phyloP scores from a whole-genome alignment of 768 basidiomycete genomes.

The Clitopilus passeckerianus region DNA sequence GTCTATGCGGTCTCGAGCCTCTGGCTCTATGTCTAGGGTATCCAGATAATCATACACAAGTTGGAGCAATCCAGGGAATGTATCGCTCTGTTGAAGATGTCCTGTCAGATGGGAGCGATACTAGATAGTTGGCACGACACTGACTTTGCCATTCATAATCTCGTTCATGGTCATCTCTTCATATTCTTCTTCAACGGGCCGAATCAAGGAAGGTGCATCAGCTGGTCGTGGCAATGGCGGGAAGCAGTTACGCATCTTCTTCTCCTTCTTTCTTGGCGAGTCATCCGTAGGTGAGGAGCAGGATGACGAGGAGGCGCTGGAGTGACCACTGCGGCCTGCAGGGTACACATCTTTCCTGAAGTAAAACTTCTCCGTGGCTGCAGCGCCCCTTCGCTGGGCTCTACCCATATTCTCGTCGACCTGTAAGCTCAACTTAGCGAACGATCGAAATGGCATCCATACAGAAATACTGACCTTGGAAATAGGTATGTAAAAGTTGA shows the following conservation, averaged over 20 bases:
- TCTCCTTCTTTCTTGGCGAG: slow-evolving; percentile 45
- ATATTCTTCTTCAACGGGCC: slow-evolving; percentile 74
- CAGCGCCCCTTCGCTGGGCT: slow-evolving; percentile 83
- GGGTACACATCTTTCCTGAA: slow-evolving; percentile 88
- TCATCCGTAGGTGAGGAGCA: slow-evolving; percentile 31
- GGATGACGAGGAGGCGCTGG: slow-evolving; percentile 45
- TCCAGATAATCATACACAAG: slow-evolving; percentile 83
- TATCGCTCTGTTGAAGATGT: slow-evolving; percentile 38
- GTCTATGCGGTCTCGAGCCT: slow-evolving; percentile 56
- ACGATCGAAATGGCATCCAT: not conserved
- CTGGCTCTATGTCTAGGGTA: slow-evolving; percentile 70
- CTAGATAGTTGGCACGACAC: too few relatives aligned
- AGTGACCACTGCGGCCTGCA: slow-evolving; percentile 34
- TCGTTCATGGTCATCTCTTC: slow-evolving; percentile 91
- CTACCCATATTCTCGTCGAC: slow-evolving; percentile 96
- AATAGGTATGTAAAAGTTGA: slow-evolving; percentile 96
- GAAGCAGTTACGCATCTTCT: slow-evolving; percentile 70
- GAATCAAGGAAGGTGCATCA: slow-evolving; percentile 29
- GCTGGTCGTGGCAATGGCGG: slow-evolving; percentile 51
- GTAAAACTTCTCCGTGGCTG: slow-evolving; percentile 69
- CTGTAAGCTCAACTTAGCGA: slow-evolving; percentile 31
- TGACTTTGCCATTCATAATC: slow-evolving; percentile 95
- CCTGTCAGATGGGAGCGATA: too few relatives aligned
- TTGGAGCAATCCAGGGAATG: slow-evolving; percentile 77
- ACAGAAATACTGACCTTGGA: slow-evolving; percentile 61